Evolutionary conservation across 2,329 filamentous ascomycete genomes (phyloP).

Genomic region (Paramyrothecium sp.): DNA sequence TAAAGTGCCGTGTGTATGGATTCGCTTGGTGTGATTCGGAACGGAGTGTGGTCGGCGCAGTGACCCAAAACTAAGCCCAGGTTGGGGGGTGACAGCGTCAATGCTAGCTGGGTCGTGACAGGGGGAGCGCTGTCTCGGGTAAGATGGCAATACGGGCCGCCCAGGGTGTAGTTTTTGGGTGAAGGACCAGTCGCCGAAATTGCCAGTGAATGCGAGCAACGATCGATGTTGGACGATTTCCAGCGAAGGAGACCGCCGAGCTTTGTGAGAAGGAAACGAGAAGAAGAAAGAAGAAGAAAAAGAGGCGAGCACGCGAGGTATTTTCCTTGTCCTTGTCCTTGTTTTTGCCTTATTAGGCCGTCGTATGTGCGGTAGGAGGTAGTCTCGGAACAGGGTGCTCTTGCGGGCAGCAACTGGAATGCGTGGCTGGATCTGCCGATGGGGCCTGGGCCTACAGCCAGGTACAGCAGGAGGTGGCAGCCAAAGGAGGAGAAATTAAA

Average conservation of each 20-base stretch:
- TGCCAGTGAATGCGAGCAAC: too few species aligned
- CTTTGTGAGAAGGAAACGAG: background rate
- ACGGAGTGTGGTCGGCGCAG: background rate
- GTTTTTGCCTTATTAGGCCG: background rate
- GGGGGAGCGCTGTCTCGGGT: background rate
- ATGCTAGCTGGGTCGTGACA: background rate
- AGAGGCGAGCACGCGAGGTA: background rate
- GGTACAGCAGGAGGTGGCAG: background rate
- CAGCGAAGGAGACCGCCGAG: background rate
- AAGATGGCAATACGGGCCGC: background rate
- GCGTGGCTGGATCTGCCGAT: slow-evolving; percentile 4
- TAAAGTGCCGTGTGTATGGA: background rate
- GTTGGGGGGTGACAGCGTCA: background rate
- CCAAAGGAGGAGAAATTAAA: background rate
- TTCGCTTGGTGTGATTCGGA: background rate
- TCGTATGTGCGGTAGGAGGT: background rate
- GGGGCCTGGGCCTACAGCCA: background rate
- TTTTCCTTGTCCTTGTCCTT: background rate
- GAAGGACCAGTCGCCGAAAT: background rate
- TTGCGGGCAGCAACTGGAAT: slow-evolving; percentile 9
- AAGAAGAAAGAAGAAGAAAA: background rate
- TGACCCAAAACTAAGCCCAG: background rate
- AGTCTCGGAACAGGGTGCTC: background rate
- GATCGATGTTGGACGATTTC: too few species aligned
- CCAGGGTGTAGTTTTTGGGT: background rate